Base-by-base conservation (phyloP, 2,329 filamentous ascomycete species). In the Trichophyton schoenleinii region DNA sequence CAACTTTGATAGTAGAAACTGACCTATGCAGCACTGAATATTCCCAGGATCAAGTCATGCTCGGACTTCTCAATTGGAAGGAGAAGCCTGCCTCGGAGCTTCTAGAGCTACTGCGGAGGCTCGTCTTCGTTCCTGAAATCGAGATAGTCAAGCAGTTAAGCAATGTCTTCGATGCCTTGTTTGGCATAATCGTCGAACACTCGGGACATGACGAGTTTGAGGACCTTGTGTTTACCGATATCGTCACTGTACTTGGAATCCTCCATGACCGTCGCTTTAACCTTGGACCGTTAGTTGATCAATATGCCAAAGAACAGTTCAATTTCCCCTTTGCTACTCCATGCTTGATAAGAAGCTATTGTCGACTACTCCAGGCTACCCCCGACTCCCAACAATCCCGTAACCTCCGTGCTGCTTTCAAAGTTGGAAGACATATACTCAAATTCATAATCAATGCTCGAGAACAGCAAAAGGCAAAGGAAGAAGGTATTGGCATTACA, bases 191-290 rank as follows among this genome's bases (percentile, higher is more conserved):
- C 31, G 89, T 95, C 34, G 91, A 96, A 67, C 87, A 95, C 69
- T 85, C 89, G n/a, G 90, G 89, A 8, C 90, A 90, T 66, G 89
- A 95, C 65, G 89, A 95, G 70, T 91, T 91, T 65, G 94, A 97
- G 70, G 92, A 97, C 69, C 76, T 96, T 15, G 86, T 96, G 1
- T 97, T 99, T 73, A 90, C 88, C 58, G 88, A 91, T 2, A 77
- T 99, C 60, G 90, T 97, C 22, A 87, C 88, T 46, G 89, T 97
- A 1, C 79, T 99, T 52, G 89, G 90, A 44, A 97, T 97, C 69
- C 89, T 96, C 3, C 89, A 96, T 70, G 94, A 99, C 73, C 84
- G 94, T 65, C 83, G 94, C 60, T 99, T 96, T 78, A 95, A 96
- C 68, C 79, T 97, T 6, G 87, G 88, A 0, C 91, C 92, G 0